A percentile compares a stretch with the other conserved stretches of the same genome.
Evolutionary conservation across 495 filamentous ascomycete species (phyloP).

Genomic region (Podospora anserina): DNA sequence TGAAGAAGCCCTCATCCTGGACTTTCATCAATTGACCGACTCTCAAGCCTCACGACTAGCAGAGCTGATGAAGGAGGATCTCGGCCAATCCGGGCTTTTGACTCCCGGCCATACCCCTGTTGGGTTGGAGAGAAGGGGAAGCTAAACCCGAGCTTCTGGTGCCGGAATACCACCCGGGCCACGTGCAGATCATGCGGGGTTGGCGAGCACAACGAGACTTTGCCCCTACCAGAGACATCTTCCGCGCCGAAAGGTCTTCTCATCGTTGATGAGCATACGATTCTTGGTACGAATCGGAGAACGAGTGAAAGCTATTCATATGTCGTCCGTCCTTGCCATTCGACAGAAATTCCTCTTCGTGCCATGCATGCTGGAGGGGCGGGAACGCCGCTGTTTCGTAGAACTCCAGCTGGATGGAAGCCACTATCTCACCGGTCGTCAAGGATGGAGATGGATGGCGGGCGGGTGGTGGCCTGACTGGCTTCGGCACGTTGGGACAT

Average conservation of each 20-base stretch:
- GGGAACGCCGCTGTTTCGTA: constrained; percentile 3
- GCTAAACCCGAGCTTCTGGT: constrained; percentile 14
- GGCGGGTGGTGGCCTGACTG: constrained; percentile 1
- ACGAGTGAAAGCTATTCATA: background rate
- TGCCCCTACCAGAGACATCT: background rate
- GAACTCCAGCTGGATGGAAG: background rate
- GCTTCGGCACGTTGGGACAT: background rate
- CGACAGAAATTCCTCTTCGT: background rate
- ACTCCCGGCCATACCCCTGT: constrained; percentile 1
- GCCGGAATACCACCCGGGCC: constrained; percentile 22
- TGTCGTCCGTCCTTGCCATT: too few relatives aligned
- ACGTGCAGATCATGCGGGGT: constrained; percentile 29
- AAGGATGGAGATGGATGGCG: background rate
- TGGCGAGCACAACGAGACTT: constrained; percentile 12
- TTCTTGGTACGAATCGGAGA: background rate
- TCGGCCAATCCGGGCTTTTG: constrained; percentile 2
- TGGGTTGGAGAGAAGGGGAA: background rate
- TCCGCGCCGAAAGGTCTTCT: background rate
- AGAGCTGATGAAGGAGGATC: background rate
- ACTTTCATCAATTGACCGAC: background rate
- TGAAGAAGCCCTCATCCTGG: background rate
- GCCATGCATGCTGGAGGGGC: constrained; percentile 3
- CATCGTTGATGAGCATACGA: background rate
- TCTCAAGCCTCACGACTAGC: background rate
- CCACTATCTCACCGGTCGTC: constrained; percentile 11